A percentile compares a stretch with the other conserved stretches of the same genome.
These are phyloP conservation scores for Paramecium sexaurelia DNA, from an alignment of 73 alveolate genomes.

Conservation along the genomic window DNA sequence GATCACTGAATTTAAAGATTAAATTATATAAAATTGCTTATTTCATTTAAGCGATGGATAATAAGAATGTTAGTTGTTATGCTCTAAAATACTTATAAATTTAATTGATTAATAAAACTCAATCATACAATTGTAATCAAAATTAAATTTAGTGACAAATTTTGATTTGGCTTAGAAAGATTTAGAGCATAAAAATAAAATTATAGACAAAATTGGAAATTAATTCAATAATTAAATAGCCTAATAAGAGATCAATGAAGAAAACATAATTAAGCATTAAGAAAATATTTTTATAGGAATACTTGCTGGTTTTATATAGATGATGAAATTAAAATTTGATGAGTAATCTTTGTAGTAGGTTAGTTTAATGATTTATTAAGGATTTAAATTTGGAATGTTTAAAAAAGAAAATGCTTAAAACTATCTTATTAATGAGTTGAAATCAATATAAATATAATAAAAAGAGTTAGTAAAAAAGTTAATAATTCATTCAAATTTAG, in stretches of 20 bases:
- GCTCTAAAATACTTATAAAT: not conserved
- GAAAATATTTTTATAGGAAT: not conserved
- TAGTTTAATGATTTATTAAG: not conserved
- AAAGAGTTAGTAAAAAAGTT: not conserved
- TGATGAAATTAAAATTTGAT: not conserved
- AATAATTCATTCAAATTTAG: not conserved
- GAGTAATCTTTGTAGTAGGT: not conserved
- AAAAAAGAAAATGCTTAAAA: not conserved
- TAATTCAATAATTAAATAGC: not conserved
- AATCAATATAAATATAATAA: not conserved
- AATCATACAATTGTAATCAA: not conserved
- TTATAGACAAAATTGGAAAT: not conserved
- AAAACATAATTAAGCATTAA: not conserved
- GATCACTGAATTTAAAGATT: not conserved
- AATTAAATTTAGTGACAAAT: not conserved
- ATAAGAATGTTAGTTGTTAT: not conserved
- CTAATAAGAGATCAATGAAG: not conserved
- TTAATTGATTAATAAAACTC: not conserved
- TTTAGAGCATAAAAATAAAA: not conserved
- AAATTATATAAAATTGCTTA: not conserved
- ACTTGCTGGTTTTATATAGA: not conserved
- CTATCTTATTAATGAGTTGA: not conserved
- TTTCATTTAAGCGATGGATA: conserved; percentile 44
- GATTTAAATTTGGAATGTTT: not conserved
- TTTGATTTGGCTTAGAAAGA: not conserved